These are phyloP conservation scores for Pythium sp. DNA, from an alignment of 352 stramenopile species.

Conservation along the genomic window DNA sequence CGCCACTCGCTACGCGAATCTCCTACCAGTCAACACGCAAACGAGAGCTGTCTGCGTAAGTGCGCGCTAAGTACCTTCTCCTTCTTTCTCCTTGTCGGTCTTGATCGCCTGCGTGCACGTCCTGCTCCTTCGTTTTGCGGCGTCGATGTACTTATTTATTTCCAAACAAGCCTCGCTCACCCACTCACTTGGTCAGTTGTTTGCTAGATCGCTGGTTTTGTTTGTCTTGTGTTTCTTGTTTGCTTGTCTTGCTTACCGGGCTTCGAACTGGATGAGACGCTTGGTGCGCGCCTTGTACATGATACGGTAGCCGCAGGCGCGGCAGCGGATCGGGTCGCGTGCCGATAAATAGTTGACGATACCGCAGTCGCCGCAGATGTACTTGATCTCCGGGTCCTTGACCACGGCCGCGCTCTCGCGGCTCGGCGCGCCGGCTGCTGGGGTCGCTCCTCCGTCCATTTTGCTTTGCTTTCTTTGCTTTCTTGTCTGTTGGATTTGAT, in stretches of 20 bases:
- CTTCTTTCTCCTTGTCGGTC: background rate
- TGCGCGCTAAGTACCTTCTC: background rate
- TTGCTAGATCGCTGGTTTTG: background rate
- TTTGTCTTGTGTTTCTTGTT: background rate
- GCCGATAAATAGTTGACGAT: slow-evolving; percentile 95
- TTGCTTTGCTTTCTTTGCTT: slow-evolving; percentile 10
- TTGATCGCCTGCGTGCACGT: background rate
- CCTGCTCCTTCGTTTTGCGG: background rate
- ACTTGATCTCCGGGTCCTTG: slow-evolving; percentile 93
- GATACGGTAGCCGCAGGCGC: slow-evolving; percentile 96
- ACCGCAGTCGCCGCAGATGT: slow-evolving; percentile 97
- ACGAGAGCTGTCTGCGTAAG: background rate
- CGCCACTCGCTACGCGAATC: background rate
- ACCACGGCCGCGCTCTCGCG: slow-evolving; percentile 47
- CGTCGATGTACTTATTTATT: slow-evolving; percentile 3
- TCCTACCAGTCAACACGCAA: background rate
- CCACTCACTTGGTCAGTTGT: background rate
- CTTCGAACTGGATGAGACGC: slow-evolving; percentile 91
- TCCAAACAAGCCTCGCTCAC: background rate
- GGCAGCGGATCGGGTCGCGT: slow-evolving; percentile 94
- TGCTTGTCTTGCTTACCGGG: slow-evolving; percentile 52
- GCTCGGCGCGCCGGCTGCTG: slow-evolving; percentile 52
- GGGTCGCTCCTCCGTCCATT: slow-evolving; percentile 83
- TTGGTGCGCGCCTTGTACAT: slow-evolving; percentile 98
- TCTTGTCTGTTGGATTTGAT: background rate